Conservation (phyloP, 2,329 filamentous ascomycete species). For the Sordariomycetes sp. region DNA sequence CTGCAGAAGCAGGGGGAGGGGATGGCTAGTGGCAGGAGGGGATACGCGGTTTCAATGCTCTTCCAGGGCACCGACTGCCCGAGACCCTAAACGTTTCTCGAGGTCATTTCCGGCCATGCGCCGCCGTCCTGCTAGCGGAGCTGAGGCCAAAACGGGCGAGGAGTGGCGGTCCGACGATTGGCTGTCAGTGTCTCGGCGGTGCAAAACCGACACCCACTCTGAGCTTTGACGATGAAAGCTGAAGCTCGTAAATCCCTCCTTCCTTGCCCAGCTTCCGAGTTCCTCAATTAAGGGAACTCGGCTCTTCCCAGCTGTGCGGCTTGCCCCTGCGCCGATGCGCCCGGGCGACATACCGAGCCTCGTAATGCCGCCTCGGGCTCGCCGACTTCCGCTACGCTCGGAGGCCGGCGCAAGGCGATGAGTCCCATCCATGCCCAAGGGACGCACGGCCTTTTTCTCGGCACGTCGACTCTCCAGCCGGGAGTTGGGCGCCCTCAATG, state of each 20-base stretch:
- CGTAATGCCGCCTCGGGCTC: too few species aligned
- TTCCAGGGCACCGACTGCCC: neutral
- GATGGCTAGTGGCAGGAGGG: too few species aligned
- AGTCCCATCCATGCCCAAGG: too few species aligned
- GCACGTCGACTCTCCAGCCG: neutral
- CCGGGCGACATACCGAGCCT: too few species aligned
- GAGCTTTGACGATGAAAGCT: neutral
- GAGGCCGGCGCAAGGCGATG: too few species aligned
- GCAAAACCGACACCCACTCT: neutral
- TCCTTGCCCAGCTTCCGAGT: neutral
- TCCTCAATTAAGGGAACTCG: neutral
- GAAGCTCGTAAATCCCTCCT: neutral
- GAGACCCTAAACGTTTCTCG: neutral
- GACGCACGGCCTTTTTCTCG: neutral
- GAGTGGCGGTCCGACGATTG: neutral
- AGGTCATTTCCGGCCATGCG: neutral
- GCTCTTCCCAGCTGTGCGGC: too few species aligned
- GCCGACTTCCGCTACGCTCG: too few species aligned
- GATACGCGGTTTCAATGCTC: too few species aligned
- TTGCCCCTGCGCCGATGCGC: too few species aligned
- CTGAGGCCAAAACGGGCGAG: neutral
- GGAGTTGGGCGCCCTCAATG: neutral
- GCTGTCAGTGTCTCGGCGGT: neutral
- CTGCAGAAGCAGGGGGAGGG: too few species aligned
- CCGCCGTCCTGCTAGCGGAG: neutral